Evolutionary conservation across 1,139 yeast species (phyloP), one percentile per base, ranked within the genome.

Genomic region (Kurtzmaniella natalensis): DNA sequence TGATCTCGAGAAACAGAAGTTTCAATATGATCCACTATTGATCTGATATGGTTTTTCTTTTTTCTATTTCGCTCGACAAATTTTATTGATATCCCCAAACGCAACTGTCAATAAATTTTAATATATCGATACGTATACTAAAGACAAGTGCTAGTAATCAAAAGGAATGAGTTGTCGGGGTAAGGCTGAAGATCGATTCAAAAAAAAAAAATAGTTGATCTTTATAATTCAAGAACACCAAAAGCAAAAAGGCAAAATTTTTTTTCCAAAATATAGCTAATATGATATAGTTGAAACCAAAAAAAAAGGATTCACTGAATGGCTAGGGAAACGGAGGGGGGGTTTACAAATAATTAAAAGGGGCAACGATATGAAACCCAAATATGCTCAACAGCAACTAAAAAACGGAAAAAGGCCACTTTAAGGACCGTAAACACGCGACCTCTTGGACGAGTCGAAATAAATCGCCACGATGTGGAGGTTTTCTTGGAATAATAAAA

Each of bases 341-440:
- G n/a, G n/a, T n/a, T n/a, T n/a, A n/a, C n/a, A n/a, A n/a, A 19
- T 7, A 19, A 23, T 23, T 11, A 13, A 23, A 23, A 23, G 26
- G 26, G 26, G 8, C 7, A 16, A 16, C 26, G 26, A 16, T 16
- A 23, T 11, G 14, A 23, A 11, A 11, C n/a, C n/a, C n/a, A n/a
- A 7, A 3, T 11, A 5, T 11, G 26, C 5, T 11, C 4, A 23
- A 23, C 14, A 23, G 13, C 26, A 23, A 11, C 26, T 11, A 23
- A 11, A 23, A 10, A 23, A 11, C 26, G 26, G 26, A 23, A 23
- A 16, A 11, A n/a, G n/a, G 26, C 26, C 26, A 16, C 11, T 16
- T 14, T 16, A 23, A 23, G 26, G 16, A 23, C 26, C 16, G 26
- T 23, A 11, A 23, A 23, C 26, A 23, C 26, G 14, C 26, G 26